These are phyloP conservation scores for Teunomyces aglyptinius DNA, from an alignment of 805 yeast genomes.

Conservation along the genomic window DNA sequence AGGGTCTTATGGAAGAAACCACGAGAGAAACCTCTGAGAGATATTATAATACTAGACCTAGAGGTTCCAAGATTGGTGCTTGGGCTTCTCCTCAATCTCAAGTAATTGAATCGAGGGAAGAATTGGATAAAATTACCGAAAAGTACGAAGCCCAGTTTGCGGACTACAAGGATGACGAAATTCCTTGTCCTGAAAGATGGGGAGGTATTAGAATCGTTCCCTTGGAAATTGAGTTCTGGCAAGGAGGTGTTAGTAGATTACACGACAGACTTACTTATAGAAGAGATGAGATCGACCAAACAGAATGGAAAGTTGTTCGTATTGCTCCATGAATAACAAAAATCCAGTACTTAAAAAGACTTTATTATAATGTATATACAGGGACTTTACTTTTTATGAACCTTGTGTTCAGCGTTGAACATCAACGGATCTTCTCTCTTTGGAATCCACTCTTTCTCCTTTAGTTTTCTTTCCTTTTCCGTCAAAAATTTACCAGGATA, in stretches of 20 bases:
- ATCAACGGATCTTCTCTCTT: slow-evolving; percentile 41
- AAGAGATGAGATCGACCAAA: slow-evolving; percentile 47
- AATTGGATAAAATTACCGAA: slow-evolving; percentile 54
- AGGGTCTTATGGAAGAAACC: slow-evolving; percentile 77
- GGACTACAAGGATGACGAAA: slow-evolving; percentile 52
- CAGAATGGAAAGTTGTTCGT: slow-evolving; percentile 63
- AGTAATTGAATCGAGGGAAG: slow-evolving; percentile 55
- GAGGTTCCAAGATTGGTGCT: slow-evolving; percentile 93
- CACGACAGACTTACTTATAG: slow-evolving; percentile 84
- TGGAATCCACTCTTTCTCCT: slow-evolving; percentile 45
- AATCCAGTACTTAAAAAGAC: neutral
- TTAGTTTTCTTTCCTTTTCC: slow-evolving; percentile 28
- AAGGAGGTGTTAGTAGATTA: slow-evolving; percentile 84
- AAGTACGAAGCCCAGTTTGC: slow-evolving; percentile 56
- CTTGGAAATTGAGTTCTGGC: slow-evolving; percentile 94
- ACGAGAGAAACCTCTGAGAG: slow-evolving; percentile 68
- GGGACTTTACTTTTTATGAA: slow-evolving; percentile 10
- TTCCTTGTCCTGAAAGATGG: slow-evolving; percentile 94
- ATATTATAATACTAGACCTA: slow-evolving; percentile 84
- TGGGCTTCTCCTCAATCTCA: slow-evolving; percentile 93
- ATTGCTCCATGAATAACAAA: slow-evolving; percentile 58
- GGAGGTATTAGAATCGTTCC: slow-evolving; percentile 92
- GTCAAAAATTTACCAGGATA: slow-evolving; percentile 69
- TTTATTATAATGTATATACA: slow-evolving; percentile 7
- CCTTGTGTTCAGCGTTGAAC: slow-evolving; percentile 27